These are phyloP conservation scores for Phytomonas francai DNA, from an alignment of 208 protist genomes.

Conservation along the genomic window DNA sequence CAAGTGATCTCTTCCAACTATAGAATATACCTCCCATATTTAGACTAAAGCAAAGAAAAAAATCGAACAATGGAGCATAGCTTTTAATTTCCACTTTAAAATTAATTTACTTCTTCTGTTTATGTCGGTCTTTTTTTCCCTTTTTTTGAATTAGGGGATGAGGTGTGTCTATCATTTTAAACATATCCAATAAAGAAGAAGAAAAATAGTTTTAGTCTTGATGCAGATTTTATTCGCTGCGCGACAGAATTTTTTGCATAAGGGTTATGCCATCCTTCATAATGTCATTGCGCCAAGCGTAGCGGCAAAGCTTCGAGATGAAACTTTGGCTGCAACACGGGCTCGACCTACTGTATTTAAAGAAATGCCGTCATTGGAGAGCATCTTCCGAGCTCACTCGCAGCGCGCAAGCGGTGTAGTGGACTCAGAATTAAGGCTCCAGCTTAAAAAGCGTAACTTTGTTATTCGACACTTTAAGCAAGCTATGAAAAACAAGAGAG, in stretches of 20 bases:
- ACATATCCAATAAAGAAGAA: neutral
- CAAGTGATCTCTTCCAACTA: neutral
- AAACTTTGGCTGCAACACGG: conserved; percentile 35
- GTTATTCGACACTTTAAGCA: conserved; percentile 42
- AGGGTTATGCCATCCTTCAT: conserved; percentile 74
- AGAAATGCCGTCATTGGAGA: conserved; percentile 61
- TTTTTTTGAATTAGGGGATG: neutral
- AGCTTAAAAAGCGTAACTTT: conserved; percentile 51
- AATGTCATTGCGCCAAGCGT: conserved; percentile 22
- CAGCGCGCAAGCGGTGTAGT: conserved; percentile 48
- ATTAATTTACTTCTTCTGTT: conserved; percentile 6
- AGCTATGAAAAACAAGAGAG: conserved; percentile 24
- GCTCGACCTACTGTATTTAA: conserved; percentile 42
- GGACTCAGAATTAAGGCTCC: conserved; percentile 24
- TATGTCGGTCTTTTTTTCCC: neutral
- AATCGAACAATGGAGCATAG: neutral
- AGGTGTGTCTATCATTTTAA: neutral
- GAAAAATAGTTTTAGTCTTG: neutral
- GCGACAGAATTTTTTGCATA: conserved; percentile 63
- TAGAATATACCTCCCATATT: conserved; percentile 2
- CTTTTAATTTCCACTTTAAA: neutral
- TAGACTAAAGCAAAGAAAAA: conserved; percentile 11
- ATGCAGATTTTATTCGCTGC: conserved; percentile 46
- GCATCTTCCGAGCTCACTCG: conserved; percentile 36
- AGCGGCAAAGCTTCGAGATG: conserved; percentile 28